A percentile compares a stretch with the other conserved stretches of the same genome.
Conservation (phyloP, 345 rosid genomes). For the Eucalyptus lansdowneana region DNA sequence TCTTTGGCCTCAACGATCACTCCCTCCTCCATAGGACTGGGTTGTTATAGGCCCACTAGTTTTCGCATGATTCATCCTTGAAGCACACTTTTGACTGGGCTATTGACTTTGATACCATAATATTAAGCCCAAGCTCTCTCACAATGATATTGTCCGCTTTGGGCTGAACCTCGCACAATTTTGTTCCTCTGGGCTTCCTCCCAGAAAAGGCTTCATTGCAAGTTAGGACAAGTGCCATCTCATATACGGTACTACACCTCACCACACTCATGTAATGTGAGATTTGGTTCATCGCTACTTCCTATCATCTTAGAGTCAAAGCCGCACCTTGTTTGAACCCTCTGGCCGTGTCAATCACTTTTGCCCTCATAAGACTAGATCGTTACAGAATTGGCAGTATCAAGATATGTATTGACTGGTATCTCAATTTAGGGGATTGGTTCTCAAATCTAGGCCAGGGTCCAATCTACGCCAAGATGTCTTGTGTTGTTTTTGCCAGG, state of each 20-base stretch:
- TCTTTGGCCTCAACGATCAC: no score
- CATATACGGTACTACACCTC: background rate
- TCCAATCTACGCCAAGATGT: background rate
- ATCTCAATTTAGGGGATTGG: background rate
- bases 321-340: accelerated
- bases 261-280: background rate
- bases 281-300: background rate
- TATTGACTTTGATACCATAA: accelerated
- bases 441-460: background rate
- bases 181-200: background rate
- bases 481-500: background rate
- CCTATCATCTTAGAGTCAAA: accelerated
- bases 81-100: no score
- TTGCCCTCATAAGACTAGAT: no score
- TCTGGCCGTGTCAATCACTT: accelerated
- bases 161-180: background rate
- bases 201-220: background rate
- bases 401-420: background rate
- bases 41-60: no score
- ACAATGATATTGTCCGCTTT: background rate
- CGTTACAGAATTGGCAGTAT: background rate
- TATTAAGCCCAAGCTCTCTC: background rate
- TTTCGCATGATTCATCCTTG: accelerated
- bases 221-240: background rate
- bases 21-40: accelerated